Evolutionary conservation across 805 yeast genomes (phyloP).

Genomic region (Saturnispora ahearnii): DNA sequence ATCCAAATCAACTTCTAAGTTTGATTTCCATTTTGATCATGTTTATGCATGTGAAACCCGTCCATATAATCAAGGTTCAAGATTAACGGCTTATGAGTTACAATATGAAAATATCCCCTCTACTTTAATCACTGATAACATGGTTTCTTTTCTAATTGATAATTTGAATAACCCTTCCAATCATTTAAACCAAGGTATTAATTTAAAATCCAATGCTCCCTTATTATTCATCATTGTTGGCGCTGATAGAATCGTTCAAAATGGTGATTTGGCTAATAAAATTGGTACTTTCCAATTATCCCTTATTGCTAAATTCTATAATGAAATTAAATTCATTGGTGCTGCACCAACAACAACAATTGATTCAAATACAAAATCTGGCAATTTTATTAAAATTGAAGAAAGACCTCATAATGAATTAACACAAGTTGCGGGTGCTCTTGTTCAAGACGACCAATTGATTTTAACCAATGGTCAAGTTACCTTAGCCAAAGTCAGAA

Average conservation of each 20-base stretch:
- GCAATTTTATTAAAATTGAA: conserved; percentile 76
- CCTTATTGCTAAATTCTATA: conserved; percentile 52
- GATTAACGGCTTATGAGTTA: conserved; percentile 85
- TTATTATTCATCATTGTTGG: conserved; percentile 86
- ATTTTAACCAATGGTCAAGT: conserved; percentile 21
- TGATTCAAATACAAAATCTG: conserved; percentile 56
- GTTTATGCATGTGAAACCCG: conserved; percentile 90
- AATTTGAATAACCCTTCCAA: conserved; percentile 26
- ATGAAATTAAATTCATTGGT: conserved; percentile 72
- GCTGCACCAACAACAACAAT: conserved; percentile 95
- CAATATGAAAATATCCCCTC: conserved; percentile 82
- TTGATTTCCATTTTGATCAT: conserved; percentile 45
- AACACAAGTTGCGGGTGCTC: conserved; percentile 65
- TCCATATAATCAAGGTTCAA: conserved; percentile 94
- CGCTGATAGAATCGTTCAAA: conserved; percentile 86
- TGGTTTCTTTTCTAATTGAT: conserved; percentile 72
- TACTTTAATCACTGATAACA: conserved; percentile 81
- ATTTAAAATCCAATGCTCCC: conserved; percentile 41
- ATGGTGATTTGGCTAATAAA: conserved; percentile 95
- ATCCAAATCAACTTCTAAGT: conserved; percentile 26
- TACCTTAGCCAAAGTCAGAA: conserved; percentile 46
- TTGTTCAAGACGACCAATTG: conserved; percentile 29
- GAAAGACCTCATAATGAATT: conserved; percentile 78
- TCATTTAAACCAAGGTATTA: conserved; percentile 17
- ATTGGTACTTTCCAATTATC: conserved; percentile 92